A percentile compares a stretch with the other conserved stretches of the same genome.
Conservation (phyloP, 441 rosid species). For the Geranium incanum region DNA sequence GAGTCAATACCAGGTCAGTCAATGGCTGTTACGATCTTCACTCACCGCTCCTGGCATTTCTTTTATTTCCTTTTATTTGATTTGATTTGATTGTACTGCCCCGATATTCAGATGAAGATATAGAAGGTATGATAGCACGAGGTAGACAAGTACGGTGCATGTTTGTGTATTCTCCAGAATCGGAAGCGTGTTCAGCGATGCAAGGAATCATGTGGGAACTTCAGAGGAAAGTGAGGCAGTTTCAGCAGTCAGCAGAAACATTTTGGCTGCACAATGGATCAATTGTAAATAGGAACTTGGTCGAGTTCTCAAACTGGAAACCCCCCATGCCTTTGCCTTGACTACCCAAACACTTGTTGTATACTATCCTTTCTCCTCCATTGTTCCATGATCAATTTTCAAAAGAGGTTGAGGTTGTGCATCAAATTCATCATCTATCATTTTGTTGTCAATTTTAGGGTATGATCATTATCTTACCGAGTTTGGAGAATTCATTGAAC, state of each 20-base stretch:
- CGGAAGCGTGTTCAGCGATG: conserved; percentile 65
- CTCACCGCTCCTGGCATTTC: neutral
- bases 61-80: conserved; percentile 1
- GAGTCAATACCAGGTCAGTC: conserved; percentile 72
- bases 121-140: conserved; percentile 60
- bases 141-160: conserved; percentile 73
- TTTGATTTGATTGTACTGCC: conserved; percentile 10
- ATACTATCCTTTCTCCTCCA: too few relatives aligned
- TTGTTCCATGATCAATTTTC: too few relatives aligned
- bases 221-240: conserved; percentile 78
- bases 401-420: too few relatives aligned
- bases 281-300: conserved; percentile 55
- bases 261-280: conserved; percentile 90
- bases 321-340: conserved; percentile 73
- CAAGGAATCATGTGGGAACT: conserved; percentile 86
- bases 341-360: conserved; percentile 5
- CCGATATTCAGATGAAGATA: conserved; percentile 42
- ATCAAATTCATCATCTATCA: too few relatives aligned
- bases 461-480: too few relatives aligned
- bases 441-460: too few relatives aligned
- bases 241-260: conserved; percentile 83
- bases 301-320: conserved; percentile 65
- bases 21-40: neutral
- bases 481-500: too few relatives aligned
- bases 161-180: conserved; percentile 66